Conservation (phyloP, 352 stramenopile genomes). For the Pythium dissimile region DNA sequence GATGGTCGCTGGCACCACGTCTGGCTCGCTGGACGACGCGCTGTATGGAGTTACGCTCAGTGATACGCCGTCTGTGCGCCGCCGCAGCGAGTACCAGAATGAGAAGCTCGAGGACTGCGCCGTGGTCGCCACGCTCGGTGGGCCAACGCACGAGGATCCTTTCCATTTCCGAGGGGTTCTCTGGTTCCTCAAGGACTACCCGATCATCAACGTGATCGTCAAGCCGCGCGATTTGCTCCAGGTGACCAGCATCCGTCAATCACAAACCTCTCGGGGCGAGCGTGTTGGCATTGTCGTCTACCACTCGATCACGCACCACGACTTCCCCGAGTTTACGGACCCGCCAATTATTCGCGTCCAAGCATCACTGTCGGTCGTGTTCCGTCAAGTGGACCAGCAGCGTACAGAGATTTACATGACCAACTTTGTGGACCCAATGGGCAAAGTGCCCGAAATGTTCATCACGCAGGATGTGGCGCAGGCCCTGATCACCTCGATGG, state of each 20-base stretch:
- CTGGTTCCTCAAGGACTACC: slow-evolving; percentile 19
- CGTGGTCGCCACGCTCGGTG: slow-evolving; percentile 35
- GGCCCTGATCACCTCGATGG: slow-evolving; percentile 27
- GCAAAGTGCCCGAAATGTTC: slow-evolving; percentile 35
- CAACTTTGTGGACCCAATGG: slow-evolving; percentile 35
- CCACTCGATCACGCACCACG: slow-evolving; percentile 51
- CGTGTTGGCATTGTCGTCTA: slow-evolving; percentile 45
- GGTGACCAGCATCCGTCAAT: slow-evolving; percentile 1
- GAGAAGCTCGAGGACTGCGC: slow-evolving; percentile 38
- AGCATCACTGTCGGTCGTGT: slow-evolving; percentile 40
- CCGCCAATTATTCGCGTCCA: slow-evolving; percentile 34
- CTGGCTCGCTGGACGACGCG: slow-evolving; percentile 43
- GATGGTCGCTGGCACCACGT: slow-evolving; percentile 29
- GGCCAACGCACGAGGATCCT: background rate
- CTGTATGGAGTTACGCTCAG: slow-evolving; percentile 46
- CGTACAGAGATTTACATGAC: slow-evolving; percentile 47
- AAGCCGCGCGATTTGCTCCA: slow-evolving; percentile 12
- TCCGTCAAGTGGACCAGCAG: slow-evolving; percentile 34
- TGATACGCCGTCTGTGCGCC: slow-evolving; percentile 34
- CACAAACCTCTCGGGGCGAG: slow-evolving; percentile 33
- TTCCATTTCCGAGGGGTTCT: slow-evolving; percentile 11
- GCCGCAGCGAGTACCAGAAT: slow-evolving; percentile 41
- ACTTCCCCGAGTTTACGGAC: slow-evolving; percentile 35
- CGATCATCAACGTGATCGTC: slow-evolving; percentile 15
- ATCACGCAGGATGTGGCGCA: slow-evolving; percentile 36